phyloP scores from a whole-genome alignment of 371 early-diverging fungal genomes.

The Apophysomyces trapeziformis region DNA sequence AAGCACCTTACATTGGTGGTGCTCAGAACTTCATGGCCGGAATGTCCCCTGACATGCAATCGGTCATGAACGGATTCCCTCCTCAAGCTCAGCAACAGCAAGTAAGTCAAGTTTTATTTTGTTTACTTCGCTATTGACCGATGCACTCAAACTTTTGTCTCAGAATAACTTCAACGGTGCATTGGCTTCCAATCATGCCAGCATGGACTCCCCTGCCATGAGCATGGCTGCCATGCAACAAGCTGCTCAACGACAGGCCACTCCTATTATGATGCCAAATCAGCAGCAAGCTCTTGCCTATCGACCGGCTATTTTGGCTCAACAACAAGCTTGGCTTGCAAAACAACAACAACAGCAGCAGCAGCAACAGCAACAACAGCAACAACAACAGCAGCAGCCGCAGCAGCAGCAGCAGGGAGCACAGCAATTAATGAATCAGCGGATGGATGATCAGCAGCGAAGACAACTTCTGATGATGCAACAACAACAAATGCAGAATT shows the following conservation, averaged over 20 bases:
- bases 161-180: constrained; percentile 4
- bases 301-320: constrained; percentile 23
- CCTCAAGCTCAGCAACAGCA: constrained; percentile 32
- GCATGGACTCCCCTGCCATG: constrained; percentile 21
- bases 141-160: constrained; percentile 3
- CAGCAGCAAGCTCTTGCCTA: constrained; percentile 20
- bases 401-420: constrained; percentile 19
- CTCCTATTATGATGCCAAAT: constrained; percentile 23
- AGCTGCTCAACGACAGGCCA: constrained; percentile 1
- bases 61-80: constrained; percentile 27
- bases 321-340: constrained; percentile 34
- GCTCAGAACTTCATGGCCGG: constrained; percentile 34
- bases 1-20: constrained; percentile 25
- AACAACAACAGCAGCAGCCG: constrained; percentile 14
- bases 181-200: constrained; percentile 13
- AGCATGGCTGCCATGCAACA: constrained; percentile 17
- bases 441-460: constrained; percentile 33
- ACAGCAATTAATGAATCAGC: constrained; percentile 22
- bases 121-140: not conserved
- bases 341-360: constrained; percentile 38
- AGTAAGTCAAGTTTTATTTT: constrained; percentile 13
- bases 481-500: constrained; percentile 29
- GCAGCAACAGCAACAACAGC: constrained; percentile 22
- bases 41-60: constrained; percentile 41
- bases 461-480: constrained; percentile 33